Evolutionary conservation across 2,329 filamentous ascomycete genomes (phyloP), one percentile per base, ranked within the genome.

Genomic region (Cladosporium colombiae): DNA sequence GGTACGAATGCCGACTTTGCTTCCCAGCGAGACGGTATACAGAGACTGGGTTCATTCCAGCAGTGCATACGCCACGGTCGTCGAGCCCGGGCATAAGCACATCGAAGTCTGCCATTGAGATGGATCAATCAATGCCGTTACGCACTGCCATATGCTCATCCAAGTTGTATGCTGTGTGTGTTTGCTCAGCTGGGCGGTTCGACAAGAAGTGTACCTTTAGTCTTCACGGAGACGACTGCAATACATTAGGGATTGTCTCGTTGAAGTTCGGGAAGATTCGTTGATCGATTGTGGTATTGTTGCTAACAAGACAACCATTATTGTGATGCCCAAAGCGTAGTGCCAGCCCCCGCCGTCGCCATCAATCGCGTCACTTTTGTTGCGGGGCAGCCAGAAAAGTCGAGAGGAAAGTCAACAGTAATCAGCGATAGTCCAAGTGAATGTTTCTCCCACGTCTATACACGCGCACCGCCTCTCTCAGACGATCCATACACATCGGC

Each of bases 401-500:
- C 49, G 60, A 60, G 59, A 62, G 31, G 55, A 57, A 33, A 59
- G 35, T 59, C 56, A 59, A 59, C 25, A 46, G 14, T 27, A 44
- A n/a, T 64, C 44, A 58, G 50, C 13, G 27, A 29, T 29, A 10
- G 49, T 25, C 13, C 59, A 29, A 11, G 50, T 44, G 23, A 44
- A 63, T 57, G 55, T 57, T 57, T 40, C 33, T 57, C 23, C 55
- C 55, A 25, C 31, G 33, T 5, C 55, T 57, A 23, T 35, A 25
- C 52, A 14, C 29, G 8, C 27, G 18, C 25, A 55, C 13, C 18
- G 33, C 25, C 50, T 7, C 23, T 1, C 31, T 55, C 7, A 46
- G 13, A 46, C 35, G 50, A 11, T 27, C 56, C 13, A 64, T 76
- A 27, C 74, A 76, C 68, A 70, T 77, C 33, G 74, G 75, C 56